Percentiles rank a stretch among this genome's conserved stretches.
Evolutionary conservation across 148 eudicot genomes (phyloP).

Genomic region (Rhododendron griersonianum): DNA sequence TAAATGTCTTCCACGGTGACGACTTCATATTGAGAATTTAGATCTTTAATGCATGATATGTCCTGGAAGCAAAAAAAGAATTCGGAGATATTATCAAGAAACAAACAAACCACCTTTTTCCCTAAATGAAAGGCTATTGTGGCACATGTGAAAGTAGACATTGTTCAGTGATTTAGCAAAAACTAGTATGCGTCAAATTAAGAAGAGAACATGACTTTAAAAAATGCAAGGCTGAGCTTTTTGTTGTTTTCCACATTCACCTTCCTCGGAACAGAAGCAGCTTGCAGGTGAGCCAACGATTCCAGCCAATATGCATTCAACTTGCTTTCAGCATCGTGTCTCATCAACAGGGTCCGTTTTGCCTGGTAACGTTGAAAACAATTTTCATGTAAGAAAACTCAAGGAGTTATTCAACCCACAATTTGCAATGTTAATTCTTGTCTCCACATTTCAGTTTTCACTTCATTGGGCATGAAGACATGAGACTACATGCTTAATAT

Average conservation of each 20-base stretch:
- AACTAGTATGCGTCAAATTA: background rate
- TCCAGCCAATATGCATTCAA: slow-evolving; percentile 96
- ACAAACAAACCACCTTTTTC: background rate
- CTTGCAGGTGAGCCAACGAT: slow-evolving; percentile 85
- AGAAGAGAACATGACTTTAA: no score
- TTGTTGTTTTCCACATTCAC: slow-evolving; percentile 26
- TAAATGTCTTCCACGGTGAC: slow-evolving; percentile 71
- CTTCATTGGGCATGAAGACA: background rate
- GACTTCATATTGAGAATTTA: slow-evolving; percentile 66
- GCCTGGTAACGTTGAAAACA: slow-evolving; percentile 42
- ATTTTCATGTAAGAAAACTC: background rate
- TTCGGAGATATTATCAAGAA: background rate
- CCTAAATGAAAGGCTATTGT: background rate
- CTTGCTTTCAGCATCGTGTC: slow-evolving; percentile 94
- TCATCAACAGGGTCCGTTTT: slow-evolving; percentile 78
- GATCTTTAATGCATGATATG: slow-evolving; percentile 82
- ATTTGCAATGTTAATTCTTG: background rate
- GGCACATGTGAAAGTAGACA: background rate
- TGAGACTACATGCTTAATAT: background rate
- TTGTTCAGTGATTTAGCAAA: background rate
- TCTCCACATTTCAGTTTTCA: background rate
- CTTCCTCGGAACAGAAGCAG: slow-evolving; percentile 83
- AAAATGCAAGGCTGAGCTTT: background rate
- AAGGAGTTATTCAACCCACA: background rate
- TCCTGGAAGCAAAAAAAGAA: slow-evolving; percentile 37